Evolutionary conservation across 2,329 filamentous ascomycete species (phyloP), one percentile per base, ranked within the genome.

Genomic region (Neobulgaria alba): DNA sequence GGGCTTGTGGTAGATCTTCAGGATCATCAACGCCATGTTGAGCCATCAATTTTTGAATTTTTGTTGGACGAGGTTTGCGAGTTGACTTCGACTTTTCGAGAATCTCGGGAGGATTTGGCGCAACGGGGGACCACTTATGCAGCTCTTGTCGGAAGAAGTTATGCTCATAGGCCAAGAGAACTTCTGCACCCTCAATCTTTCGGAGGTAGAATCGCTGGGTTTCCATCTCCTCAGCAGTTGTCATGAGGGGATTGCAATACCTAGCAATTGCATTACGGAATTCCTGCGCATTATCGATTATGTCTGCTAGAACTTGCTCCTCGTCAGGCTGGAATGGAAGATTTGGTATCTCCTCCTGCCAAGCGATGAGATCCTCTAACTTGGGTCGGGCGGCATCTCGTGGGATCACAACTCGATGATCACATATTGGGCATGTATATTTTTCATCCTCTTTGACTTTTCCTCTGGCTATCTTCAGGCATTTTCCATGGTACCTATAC

Each of bases 381-480:
- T 95, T 96, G 0, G 92, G 92, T 19, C 92, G 82, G 16, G 92
- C 88, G 17, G 92, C 92, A 68, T 98, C 92, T 33, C 92, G 85
- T 18, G 92, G 92, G 39, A 98, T 96, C 66, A 90, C 93, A 58
- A 95, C 85, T 14, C 92, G 82, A 79, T 89, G 95, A 61, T 98
- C 92, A 60, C 92, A 98, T 47, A 98, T 94, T 0, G 92, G 92
- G 57, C 92, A 98, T 1, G 90, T 96, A 60, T 95, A 98, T 61
- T 94, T 95, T 59, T 96, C 92, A 48, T 95, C 90, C 58, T 96
- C 92, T 65, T 96, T 96, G 55, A 98, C 86, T 60, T 96, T 98
- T 38, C 92, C 92, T 36, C 92, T 79, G 2, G 92, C 92, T 57
- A 98, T 95, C 67, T 98, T 98, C 29, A 98, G 71, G 56, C 92